Conservation (phyloP, 495 filamentous ascomycete genomes). For the Talaromyces ruber region DNA sequence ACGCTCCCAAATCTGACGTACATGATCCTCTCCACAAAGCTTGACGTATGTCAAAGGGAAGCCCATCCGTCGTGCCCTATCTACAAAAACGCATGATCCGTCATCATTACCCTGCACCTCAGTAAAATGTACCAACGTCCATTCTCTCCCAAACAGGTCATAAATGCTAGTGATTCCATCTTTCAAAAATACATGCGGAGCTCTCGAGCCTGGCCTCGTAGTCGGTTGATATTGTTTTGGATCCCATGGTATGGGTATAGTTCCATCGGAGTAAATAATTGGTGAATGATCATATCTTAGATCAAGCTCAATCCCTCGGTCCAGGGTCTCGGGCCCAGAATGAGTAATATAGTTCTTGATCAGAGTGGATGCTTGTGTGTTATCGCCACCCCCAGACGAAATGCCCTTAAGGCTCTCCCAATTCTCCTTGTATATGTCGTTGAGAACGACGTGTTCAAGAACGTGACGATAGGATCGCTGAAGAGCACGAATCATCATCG, state of each 20-base stretch:
- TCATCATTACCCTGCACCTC: not conserved
- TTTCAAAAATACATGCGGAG: conserved; percentile 23
- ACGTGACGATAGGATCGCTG: conserved; percentile 25
- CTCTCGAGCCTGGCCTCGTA: conserved; percentile 20
- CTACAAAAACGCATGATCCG: not conserved
- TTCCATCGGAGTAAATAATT: conserved; percentile 12
- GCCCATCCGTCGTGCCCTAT: not conserved
- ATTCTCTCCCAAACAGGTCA: conserved; percentile 19
- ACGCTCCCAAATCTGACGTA: conserved; percentile 9
- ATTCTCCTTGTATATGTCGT: not conserved
- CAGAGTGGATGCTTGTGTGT: not conserved
- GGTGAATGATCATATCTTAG: conserved; percentile 13
- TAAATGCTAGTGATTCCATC: conserved; percentile 17
- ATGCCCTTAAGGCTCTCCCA: not conserved
- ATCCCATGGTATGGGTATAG: conserved; percentile 10
- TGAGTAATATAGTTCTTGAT: conserved; percentile 6
- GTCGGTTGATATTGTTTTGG: conserved; percentile 12
- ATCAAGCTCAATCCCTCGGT: conserved; percentile 20
- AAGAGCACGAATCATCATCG: conserved; percentile 9
- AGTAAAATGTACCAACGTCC: conserved; percentile 19
- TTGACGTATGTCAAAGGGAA: conserved; percentile 7
- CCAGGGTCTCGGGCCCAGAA: conserved; percentile 14
- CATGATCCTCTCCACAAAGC: conserved; percentile 7
- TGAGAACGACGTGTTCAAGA: conserved; percentile 39
- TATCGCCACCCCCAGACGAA: not conserved